Conservation (phyloP, 495 filamentous ascomycete genomes). For the Neurospora sp. region DNA sequence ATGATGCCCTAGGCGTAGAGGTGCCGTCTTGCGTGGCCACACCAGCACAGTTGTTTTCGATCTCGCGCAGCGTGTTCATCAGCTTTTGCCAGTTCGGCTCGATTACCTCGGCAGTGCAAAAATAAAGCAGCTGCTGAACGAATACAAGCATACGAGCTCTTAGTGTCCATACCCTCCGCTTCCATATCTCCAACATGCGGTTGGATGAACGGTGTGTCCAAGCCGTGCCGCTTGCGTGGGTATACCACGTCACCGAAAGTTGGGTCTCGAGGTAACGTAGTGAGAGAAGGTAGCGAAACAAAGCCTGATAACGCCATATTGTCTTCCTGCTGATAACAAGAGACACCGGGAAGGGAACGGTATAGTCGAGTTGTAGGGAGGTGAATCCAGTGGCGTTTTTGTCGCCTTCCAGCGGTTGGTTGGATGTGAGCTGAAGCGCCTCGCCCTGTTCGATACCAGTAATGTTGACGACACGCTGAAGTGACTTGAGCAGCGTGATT, state of each 20-base stretch:
- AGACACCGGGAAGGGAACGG: conserved; percentile 91
- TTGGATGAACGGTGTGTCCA: conserved; percentile 76
- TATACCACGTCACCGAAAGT: conserved; percentile 77
- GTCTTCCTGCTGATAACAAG: conserved; percentile 95
- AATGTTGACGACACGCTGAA: conserved; percentile 93
- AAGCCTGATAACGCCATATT: conserved; percentile 85
- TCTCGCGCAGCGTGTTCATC: conserved; percentile 69
- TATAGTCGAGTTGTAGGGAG: conserved; percentile 85
- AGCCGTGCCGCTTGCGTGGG: conserved; percentile 70
- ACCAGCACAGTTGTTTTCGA: conserved; percentile 43
- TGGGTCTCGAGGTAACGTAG: conserved; percentile 81
- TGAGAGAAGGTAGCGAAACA: conserved; percentile 86
- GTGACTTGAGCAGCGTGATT: conserved; percentile 76
- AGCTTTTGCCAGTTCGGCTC: conserved; percentile 94
- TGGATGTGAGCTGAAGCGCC: conserved; percentile 37
- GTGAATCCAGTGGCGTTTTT: conserved; percentile 83
- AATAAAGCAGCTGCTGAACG: conserved; percentile 91
- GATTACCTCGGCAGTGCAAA: conserved; percentile 92
- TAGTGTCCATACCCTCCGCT: conserved; percentile 83
- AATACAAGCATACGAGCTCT: conserved; percentile 93
- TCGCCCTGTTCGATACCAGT: conserved; percentile 87
- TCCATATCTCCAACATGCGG: conserved; percentile 77
- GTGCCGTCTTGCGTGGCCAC: conserved; percentile 12
- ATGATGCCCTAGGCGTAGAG: conserved; percentile 11
- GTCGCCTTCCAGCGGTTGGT: conserved; percentile 57